phyloP scores from a whole-genome alignment of 2,329 filamentous ascomycete genomes.

The Fusarium xylarioides region DNA sequence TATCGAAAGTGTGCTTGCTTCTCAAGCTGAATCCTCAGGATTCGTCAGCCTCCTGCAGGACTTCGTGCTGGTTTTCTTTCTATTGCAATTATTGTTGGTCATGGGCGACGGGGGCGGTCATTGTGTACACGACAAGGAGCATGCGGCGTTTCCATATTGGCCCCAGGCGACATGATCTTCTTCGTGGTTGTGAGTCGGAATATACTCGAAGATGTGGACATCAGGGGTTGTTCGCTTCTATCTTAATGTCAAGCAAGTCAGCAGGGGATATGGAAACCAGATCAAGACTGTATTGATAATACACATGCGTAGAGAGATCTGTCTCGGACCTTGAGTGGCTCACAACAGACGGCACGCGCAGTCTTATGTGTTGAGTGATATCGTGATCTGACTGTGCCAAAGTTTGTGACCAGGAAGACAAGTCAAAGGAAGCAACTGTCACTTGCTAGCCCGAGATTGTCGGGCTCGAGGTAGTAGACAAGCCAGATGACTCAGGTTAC shows the following conservation, averaged over 20 bases:
- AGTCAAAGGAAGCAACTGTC: no score
- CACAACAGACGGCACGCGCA: no score
- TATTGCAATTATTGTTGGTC: neutral
- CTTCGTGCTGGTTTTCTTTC: neutral
- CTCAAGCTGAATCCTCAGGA: neutral
- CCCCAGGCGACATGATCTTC: neutral
- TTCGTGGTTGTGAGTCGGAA: neutral
- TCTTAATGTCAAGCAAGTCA: neutral
- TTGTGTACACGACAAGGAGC: neutral
- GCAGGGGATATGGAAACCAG: neutral
- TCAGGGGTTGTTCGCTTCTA: neutral
- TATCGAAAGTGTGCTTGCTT: no score
- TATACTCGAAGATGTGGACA: neutral
- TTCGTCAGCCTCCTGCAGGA: neutral
- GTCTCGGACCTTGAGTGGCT: no score
- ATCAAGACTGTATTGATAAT: no score
- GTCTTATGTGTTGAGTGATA: neutral
- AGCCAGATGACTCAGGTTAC: neutral
- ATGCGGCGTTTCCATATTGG: neutral
- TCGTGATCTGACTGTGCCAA: neutral
- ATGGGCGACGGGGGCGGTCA: no score
- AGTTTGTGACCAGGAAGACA: neutral
- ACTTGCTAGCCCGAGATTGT: neutral
- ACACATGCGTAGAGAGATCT: neutral
- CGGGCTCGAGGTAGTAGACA: neutral